Base-by-base conservation (phyloP, 768 basidiomycete genomes). In the Pleurotus platypus region DNA sequence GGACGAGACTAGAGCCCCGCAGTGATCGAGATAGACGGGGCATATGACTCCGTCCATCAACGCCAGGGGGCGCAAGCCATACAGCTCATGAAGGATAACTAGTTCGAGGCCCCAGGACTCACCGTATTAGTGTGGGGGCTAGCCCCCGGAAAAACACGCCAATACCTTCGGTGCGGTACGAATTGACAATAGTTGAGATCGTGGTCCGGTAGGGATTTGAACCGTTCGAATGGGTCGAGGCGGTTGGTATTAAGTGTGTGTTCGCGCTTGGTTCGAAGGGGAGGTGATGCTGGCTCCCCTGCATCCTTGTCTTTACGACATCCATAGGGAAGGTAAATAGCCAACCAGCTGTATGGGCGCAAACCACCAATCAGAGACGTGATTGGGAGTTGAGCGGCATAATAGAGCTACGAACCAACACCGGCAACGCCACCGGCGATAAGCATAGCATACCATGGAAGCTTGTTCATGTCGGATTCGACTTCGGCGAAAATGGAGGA, bases 221-320 rank as follows among this genome's bases (percentile, higher is more conserved):
- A 42, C 51, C 51, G 51, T 42, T 54, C 38, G 51, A 54, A 9
- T 50, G 30, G 38, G 24, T 49, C 35, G 8, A 55, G 26, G 50
- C 59, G 46, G 9, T 18, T 56, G 42, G 51, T 16, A 53, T 38
- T 20, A 69, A 55, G 20, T 65, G 60, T 3, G 64, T 49, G 8
- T 57, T 46, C 37, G 58, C 30, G 30, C 53, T 53, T 13, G 57
- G 16, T 30, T 49, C 24, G 18, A 39, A 20, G 3, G 26, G 26
- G n/a, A 26, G 35, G 22, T 38, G 46, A 40, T 45, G 49, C 37
- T 71, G 65, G 38, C 68, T 75, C 26, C 83, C 82, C 69, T 97
- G 94, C 63, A 94, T 82, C 4, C 93, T 83, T 12, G 94, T 95
- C 73, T 97, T 96, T 59, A 95, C 79, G 2, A 94, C 89, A 65